phyloP scores from a whole-genome alignment of 352 stramenopile species.

The Phytophthora rubi region DNA sequence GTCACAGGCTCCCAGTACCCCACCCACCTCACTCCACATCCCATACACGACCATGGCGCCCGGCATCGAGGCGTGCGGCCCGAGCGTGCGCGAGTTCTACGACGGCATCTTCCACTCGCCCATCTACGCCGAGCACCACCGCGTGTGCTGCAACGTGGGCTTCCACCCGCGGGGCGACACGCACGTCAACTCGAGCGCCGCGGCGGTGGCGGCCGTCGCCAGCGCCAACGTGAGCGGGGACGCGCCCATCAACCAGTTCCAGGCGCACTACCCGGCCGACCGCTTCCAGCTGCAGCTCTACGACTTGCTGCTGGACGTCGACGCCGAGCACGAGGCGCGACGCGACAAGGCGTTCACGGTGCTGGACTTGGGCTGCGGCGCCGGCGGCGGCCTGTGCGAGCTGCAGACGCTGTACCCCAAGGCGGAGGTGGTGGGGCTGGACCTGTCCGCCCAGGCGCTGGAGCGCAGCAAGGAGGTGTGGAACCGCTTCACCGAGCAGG shows the following conservation, averaged over 20 bases:
- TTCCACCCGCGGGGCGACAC: constrained; percentile 45
- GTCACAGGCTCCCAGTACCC: not conserved
- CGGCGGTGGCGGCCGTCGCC: constrained; percentile 20
- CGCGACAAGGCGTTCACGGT: constrained; percentile 45
- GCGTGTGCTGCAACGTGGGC: constrained; percentile 75
- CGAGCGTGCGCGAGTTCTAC: constrained; percentile 75
- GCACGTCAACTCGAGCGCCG: constrained; percentile 31
- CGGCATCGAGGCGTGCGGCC: constrained; percentile 12
- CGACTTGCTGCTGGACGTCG: constrained; percentile 52
- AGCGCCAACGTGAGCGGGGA: constrained; percentile 16
- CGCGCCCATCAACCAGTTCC: constrained; percentile 34
- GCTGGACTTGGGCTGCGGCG: constrained; percentile 69
- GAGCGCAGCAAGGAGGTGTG: constrained; percentile 72
- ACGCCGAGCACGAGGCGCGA: constrained; percentile 33
- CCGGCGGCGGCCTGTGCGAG: constrained; percentile 67
- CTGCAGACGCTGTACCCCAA: constrained; percentile 65
- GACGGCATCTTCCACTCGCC: constrained; percentile 78
- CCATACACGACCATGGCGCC: constrained; percentile 18
- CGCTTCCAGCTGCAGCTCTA: constrained; percentile 68
- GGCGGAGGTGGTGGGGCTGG: constrained; percentile 56
- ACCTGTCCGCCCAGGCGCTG: constrained; percentile 71
- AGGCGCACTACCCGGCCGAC: constrained; percentile 44
- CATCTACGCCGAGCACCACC: constrained; percentile 68
- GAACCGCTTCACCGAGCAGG: constrained; percentile 51
- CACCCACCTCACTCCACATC: not conserved